phyloP scores from a whole-genome alignment of 2,329 filamentous ascomycete genomes.

The Diaporthe helianthi region DNA sequence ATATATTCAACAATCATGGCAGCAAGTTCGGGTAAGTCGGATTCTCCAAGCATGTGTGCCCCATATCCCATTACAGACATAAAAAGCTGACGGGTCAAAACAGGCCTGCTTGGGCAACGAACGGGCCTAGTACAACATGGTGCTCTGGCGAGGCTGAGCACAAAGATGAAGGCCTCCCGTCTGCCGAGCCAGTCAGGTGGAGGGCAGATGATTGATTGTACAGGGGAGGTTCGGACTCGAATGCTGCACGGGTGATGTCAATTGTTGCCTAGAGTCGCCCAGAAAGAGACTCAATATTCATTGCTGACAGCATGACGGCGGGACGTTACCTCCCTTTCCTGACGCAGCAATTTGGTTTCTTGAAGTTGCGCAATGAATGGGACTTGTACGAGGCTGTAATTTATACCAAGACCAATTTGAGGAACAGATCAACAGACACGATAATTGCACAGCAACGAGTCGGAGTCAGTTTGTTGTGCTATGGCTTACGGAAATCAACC shows the following conservation, averaged over 20 bases:
- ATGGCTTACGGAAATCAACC: not conserved
- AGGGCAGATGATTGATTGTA: not conserved
- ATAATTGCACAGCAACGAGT: not conserved
- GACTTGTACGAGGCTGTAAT: not conserved
- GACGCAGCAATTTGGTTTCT: not conserved
- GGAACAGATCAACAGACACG: not conserved
- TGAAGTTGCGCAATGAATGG: not conserved
- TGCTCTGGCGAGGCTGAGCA: not conserved
- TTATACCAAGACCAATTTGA: not conserved
- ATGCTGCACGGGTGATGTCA: not conserved
- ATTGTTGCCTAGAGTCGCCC: not conserved
- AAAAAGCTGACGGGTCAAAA: not conserved
- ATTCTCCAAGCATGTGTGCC: not conserved
- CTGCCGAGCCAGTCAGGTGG: not conserved
- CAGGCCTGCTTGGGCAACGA: not conserved
- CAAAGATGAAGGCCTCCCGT: not conserved
- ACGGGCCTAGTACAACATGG: not conserved
- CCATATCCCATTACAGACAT: not conserved
- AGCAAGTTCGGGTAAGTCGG: not conserved
- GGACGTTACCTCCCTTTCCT: not conserved
- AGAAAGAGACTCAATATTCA: slow-evolving; percentile 15
- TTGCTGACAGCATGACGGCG: not conserved
- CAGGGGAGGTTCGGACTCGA: not conserved
- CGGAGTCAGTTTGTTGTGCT: not conserved
- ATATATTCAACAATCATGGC: not conserved